Percentiles rank a stretch among this genome's conserved stretches.
Evolutionary conservation across 129 eudicot species (phyloP).

Genomic region (Chrysanthemum seticuspe): DNA sequence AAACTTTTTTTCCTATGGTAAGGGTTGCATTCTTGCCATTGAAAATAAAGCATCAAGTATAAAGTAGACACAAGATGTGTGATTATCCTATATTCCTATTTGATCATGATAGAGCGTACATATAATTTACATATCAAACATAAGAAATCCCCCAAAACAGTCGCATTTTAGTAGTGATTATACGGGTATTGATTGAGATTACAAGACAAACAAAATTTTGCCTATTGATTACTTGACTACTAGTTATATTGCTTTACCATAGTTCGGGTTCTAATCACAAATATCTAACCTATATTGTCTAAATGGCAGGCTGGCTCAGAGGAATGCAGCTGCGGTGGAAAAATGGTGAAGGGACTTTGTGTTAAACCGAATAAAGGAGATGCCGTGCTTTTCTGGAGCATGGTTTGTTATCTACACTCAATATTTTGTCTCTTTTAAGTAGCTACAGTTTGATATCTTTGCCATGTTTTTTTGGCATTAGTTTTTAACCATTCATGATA

Average conservation of each 20-base stretch:
- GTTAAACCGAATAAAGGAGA: constrained; percentile 93
- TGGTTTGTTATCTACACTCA: constrained; percentile 58
- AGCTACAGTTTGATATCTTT: constrained; percentile 5
- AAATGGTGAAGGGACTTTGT: constrained; percentile 72
- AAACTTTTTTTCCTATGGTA: constrained; percentile 90
- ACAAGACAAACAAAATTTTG: no score
- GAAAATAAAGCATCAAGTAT: no score
- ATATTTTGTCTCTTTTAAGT: neutral
- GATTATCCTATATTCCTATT: neutral
- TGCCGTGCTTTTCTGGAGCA: constrained; percentile 99
- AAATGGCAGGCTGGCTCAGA: constrained; percentile 80
- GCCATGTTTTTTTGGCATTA: neutral
- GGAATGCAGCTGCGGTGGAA: constrained; percentile 97
- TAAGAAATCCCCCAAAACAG: neutral
- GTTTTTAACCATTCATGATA: constrained; percentile 3
- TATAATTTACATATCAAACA: neutral
- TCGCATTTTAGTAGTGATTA: no score
- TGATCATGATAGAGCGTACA: neutral
- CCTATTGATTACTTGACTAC: neutral
- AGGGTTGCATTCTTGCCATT: constrained; percentile 14
- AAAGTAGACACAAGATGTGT: neutral
- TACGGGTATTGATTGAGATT: no score
- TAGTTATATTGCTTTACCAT: neutral
- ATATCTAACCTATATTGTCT: constrained; percentile 4
- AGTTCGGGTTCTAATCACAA: neutral